A percentile compares a stretch with the other conserved stretches of the same genome.
phyloP scores from a whole-genome alignment of 352 stramenopile species.

The Ophiocytium majus region DNA sequence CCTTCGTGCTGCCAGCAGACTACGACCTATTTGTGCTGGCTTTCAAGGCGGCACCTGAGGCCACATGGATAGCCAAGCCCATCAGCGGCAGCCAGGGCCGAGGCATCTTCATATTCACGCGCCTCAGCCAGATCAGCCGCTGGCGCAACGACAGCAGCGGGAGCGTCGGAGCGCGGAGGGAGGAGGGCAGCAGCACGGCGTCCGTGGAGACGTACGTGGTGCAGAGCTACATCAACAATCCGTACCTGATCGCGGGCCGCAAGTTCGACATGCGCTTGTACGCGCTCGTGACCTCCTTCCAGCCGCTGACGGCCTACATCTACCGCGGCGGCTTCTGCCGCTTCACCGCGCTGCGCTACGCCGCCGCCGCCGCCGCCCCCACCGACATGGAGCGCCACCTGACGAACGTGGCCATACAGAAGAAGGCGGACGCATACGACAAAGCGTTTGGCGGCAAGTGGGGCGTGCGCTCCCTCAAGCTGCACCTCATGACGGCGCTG shows the following conservation, averaged over 20 bases:
- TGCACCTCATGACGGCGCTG: conserved; percentile 82
- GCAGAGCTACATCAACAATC: conserved; percentile 81
- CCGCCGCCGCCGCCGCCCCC: conserved; percentile 66
- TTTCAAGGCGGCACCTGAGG: conserved; percentile 79
- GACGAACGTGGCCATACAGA: conserved; percentile 89
- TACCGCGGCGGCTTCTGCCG: conserved; percentile 82
- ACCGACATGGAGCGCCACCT: conserved; percentile 86
- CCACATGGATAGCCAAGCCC: conserved; percentile 92
- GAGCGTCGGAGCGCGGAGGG: conserved; percentile 58
- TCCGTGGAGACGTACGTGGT: conserved; percentile 62
- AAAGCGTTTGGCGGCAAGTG: conserved; percentile 84
- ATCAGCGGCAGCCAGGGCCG: conserved; percentile 77
- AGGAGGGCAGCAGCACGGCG: no score
- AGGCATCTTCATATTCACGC: conserved; percentile 90
- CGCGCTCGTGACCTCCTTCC: conserved; percentile 74
- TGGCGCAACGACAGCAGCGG: conserved; percentile 86
- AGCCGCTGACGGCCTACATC: conserved; percentile 73
- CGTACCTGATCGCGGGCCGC: conserved; percentile 77
- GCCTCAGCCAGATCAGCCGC: conserved; percentile 84
- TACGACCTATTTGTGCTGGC: conserved; percentile 91
- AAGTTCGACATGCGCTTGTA: conserved; percentile 88
- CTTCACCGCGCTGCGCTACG: conserved; percentile 78
- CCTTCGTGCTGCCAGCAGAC: conserved; percentile 86
- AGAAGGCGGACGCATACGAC: conserved; percentile 87
- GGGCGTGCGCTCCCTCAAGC: conserved; percentile 80